phyloP scores from a whole-genome alignment of 1,139 yeast genomes.

The Yamadazyma siamensis region DNA sequence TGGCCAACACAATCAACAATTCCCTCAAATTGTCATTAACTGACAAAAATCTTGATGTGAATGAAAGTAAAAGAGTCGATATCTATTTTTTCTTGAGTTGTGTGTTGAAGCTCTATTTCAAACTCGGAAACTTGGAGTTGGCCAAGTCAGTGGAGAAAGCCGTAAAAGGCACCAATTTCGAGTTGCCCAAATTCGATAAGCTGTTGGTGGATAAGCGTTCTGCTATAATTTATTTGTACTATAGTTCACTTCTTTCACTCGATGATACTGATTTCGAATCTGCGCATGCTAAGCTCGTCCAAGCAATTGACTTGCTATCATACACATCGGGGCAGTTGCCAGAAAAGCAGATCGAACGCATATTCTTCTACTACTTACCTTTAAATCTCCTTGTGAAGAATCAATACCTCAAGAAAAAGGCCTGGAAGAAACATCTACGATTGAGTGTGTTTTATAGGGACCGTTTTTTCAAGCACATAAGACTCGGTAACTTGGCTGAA shows the following conservation, averaged over 20 bases:
- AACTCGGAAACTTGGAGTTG: slow-evolving; percentile 65
- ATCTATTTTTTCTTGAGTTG: slow-evolving; percentile 73
- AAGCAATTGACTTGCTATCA: slow-evolving; percentile 42
- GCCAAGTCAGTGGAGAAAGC: slow-evolving; percentile 81
- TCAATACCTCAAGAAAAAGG: slow-evolving; percentile 32
- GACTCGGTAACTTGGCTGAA: slow-evolving; percentile 49
- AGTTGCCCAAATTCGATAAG: slow-evolving; percentile 51
- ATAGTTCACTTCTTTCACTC: slow-evolving; percentile 59
- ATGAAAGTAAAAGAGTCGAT: slow-evolving; percentile 55
- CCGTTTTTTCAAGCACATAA: slow-evolving; percentile 45
- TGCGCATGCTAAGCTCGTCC: slow-evolving; percentile 47
- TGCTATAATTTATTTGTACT: slow-evolving; percentile 60
- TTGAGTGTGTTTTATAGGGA: slow-evolving; percentile 45
- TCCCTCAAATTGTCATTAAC: slow-evolving; percentile 77
- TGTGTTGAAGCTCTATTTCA: slow-evolving; percentile 70
- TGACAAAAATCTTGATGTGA: slow-evolving; percentile 60
- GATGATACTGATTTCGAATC: slow-evolving; percentile 57
- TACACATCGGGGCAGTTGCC: slow-evolving; percentile 16
- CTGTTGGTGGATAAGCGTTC: slow-evolving; percentile 46
- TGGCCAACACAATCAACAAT: slow-evolving; percentile 68
- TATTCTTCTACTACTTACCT: slow-evolving; percentile 54
- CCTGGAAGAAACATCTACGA: slow-evolving; percentile 46
- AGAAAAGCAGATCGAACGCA: slow-evolving; percentile 31
- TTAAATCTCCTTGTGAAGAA: slow-evolving; percentile 44
- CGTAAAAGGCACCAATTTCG: slow-evolving; percentile 48